These are phyloP conservation scores for Aureobasidium pullulans DNA, from an alignment of 2,329 filamentous ascomycete genomes.

Conservation along the genomic window DNA sequence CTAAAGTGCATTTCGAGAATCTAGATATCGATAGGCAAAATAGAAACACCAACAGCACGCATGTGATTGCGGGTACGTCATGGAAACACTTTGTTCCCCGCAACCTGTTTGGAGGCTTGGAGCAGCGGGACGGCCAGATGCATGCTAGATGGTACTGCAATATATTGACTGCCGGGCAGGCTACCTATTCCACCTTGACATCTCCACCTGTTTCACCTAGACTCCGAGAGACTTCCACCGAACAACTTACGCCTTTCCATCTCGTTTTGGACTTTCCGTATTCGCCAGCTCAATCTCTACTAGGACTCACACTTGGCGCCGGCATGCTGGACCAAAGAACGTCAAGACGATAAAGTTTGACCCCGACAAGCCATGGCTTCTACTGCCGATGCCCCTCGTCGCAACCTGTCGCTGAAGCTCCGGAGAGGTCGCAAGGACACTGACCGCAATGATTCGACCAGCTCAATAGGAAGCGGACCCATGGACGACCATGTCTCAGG, in stretches of 20 bases:
- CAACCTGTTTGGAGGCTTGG: background rate
- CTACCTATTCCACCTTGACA: background rate
- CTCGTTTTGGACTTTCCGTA: background rate
- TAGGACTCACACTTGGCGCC: conserved; percentile 1
- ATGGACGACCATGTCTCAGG: conserved; percentile 20
- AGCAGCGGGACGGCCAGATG: too few relatives aligned
- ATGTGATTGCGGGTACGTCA: background rate
- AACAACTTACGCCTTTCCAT: background rate
- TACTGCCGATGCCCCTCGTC: conserved; percentile 19
- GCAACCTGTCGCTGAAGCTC: conserved; percentile 21
- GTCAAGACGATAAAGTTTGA: background rate
- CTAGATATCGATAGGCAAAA: background rate
- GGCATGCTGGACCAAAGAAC: background rate
- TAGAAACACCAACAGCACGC: background rate
- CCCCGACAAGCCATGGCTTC: background rate
- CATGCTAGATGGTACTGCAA: background rate
- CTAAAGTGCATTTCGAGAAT: too few relatives aligned
- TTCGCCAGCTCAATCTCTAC: background rate
- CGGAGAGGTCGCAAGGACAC: conserved; percentile 21
- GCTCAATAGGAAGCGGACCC: conserved; percentile 22
- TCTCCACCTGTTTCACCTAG: conserved; percentile 1
- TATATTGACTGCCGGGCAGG: background rate
- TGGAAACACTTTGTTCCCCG: background rate
- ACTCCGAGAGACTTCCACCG: background rate
- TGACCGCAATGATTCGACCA: conserved; percentile 23